Evolutionary conservation across 306 rosid genomes (phyloP).

Genomic region (Rosa rugosa): DNA sequence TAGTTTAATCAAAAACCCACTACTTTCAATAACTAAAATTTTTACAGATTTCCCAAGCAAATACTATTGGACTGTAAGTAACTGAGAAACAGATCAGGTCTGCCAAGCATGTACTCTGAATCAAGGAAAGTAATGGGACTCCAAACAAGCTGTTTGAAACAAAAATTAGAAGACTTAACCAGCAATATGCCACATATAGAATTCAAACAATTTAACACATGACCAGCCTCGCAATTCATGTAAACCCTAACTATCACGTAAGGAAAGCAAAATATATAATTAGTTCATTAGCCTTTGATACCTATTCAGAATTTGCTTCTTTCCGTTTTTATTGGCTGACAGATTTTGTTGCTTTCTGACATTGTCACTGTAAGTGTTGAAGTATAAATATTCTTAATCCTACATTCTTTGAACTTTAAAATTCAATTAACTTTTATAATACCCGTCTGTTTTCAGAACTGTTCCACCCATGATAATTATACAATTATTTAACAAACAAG

Average conservation of each 20-base stretch:
- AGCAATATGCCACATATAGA: background rate
- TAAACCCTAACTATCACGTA: background rate
- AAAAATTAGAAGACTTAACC: background rate
- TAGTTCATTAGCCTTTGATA: background rate
- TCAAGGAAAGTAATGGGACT: background rate
- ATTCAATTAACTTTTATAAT: background rate
- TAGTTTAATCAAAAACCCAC: slow-evolving; percentile 12
- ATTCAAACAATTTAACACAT: background rate
- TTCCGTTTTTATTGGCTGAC: background rate
- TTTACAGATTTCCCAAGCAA: background rate
- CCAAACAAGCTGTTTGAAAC: background rate
- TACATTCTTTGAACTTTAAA: background rate
- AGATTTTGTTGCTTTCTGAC: no score
- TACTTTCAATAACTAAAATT: background rate
- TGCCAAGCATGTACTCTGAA: background rate
- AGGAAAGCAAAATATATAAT: background rate
- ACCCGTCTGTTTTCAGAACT: background rate
- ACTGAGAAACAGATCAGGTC: background rate
- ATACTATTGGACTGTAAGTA: background rate
- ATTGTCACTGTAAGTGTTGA: no score
- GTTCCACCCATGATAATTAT: background rate
- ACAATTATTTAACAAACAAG: background rate
- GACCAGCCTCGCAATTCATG: background rate
- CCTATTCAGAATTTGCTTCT: background rate
- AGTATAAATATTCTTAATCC: background rate